phyloP scores from a whole-genome alignment of 257 asterid genomes.

The Petrea volubilis region DNA sequence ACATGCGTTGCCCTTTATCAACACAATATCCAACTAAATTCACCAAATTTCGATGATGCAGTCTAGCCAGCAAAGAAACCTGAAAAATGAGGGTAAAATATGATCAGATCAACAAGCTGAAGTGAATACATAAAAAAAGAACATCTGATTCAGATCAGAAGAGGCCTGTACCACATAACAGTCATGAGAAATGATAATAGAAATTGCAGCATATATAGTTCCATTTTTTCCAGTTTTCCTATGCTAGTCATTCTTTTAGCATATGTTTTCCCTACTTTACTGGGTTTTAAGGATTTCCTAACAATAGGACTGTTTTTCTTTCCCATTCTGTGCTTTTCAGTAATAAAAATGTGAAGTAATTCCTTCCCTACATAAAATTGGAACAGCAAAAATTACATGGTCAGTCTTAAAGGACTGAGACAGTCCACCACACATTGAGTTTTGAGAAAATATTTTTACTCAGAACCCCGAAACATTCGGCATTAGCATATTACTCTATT shows the following conservation, averaged over 20 bases:
- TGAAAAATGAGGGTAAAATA: conserved; percentile 37
- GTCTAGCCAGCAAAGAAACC: conserved; percentile 93
- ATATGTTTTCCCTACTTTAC: neutral
- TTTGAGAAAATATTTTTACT: too few species aligned
- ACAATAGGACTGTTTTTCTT: neutral
- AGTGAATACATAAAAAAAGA: neutral
- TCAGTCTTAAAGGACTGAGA: neutral
- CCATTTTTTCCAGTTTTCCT: neutral
- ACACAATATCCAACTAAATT: conserved; percentile 95
- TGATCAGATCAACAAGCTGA: conserved; percentile 21
- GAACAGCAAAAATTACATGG: neutral
- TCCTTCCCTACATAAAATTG: neutral
- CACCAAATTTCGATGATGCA: conserved; percentile 95
- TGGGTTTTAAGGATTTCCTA: neutral
- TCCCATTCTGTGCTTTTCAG: neutral
- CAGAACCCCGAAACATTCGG: too few species aligned
- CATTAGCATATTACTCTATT: too few species aligned
- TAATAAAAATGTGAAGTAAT: too few species aligned
- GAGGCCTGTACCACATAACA: neutral
- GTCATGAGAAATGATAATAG: neutral
- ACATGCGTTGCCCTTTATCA: conserved; percentile 87
- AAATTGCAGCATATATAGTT: neutral
- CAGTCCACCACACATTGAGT: neutral
- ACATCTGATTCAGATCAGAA: neutral
- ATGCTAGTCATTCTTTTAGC: neutral